Evolutionary conservation across 306 rosid genomes (phyloP), one percentile per base, ranked within the genome.

Genomic region (Medicago ruthenica): DNA sequence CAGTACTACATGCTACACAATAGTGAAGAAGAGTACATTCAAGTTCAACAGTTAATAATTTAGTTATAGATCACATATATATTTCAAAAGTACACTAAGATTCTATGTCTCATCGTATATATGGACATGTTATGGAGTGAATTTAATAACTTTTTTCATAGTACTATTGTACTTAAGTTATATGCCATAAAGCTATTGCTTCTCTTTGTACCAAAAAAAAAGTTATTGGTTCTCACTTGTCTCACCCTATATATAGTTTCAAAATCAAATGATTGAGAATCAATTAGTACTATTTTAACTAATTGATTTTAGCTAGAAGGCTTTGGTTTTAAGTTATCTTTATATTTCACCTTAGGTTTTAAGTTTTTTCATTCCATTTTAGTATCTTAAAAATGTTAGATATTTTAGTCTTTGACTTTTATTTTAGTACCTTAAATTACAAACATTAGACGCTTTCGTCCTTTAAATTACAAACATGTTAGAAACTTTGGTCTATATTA

Each of bases 31-130:
- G n/a, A n/a, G 67, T 40, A 71, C 77, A 15, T 51, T 63, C 73
- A 53, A 54, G 7, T 51, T 63, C 73, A 53, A 54, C 74, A 73
- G 65, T 73, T 79, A 79, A 50, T 61, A 24, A 55, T 58, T 50
- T 50, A n/a, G 12, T 59, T 61, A 6, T 15, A 16, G 7, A 47
- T 59, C 51, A 31, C 40, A 14, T 66, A 67, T 6, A 11, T 44
- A 42, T 44, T 71, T 78, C 77, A 62, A 62, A 78, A 48, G 36
- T 15, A 31, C 68, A 54, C 61, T 54, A 24, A 39, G 15, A 20
- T 21, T 8, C 68, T n/a, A 34, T 34, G 22, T 36, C 2, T 12
- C 64, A 69, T 27, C 18, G 11, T 47, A n/a, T 20, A 45, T 74
- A 41, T 44, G 40, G 8, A 1, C n/a, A 20, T 34, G 34, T 27